phyloP scores from a whole-genome alignment of 306 rosid genomes.

The Boehmeria nivea region DNA sequence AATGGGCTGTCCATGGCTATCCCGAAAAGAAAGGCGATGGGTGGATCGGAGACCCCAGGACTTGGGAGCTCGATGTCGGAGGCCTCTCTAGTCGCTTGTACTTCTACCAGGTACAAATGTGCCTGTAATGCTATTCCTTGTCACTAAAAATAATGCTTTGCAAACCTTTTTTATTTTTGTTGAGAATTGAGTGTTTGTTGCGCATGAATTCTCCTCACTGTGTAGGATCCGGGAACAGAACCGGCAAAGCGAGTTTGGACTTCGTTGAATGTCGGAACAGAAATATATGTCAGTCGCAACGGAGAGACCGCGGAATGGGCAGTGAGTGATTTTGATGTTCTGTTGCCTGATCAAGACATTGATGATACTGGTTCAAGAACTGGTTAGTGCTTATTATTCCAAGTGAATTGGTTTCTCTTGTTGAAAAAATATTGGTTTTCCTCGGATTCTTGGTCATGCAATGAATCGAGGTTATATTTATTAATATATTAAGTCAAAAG shows the following conservation, averaged over 20 bases:
- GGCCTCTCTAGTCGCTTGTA: constrained; percentile 40
- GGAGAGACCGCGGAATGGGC: constrained; percentile 44
- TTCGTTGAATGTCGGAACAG: constrained; percentile 44
- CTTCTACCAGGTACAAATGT: constrained; percentile 53
- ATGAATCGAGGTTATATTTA: neutral
- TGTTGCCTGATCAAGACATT: constrained; percentile 30
- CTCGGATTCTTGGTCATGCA: neutral
- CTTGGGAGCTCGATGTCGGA: constrained; percentile 61
- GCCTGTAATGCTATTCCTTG: no score
- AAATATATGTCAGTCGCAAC: constrained; percentile 30
- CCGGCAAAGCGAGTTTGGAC: constrained; percentile 45
- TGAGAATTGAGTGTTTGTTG: neutral
- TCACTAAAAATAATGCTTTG: no score
- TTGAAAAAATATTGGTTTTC: neutral
- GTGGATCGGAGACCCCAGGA: constrained; percentile 48
- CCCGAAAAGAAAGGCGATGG: constrained; percentile 49
- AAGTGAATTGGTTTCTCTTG: neutral
- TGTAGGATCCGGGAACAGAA: constrained; percentile 47
- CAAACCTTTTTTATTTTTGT: neutral
- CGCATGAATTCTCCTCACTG: neutral
- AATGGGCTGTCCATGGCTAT: constrained; percentile 53
- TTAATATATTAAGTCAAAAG: neutral
- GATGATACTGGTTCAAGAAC: neutral
- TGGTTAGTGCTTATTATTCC: neutral
- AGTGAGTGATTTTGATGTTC: constrained; percentile 45